Base-by-base conservation (phyloP, 2,329 filamentous ascomycete species). In the Didymella pomorum region DNA sequence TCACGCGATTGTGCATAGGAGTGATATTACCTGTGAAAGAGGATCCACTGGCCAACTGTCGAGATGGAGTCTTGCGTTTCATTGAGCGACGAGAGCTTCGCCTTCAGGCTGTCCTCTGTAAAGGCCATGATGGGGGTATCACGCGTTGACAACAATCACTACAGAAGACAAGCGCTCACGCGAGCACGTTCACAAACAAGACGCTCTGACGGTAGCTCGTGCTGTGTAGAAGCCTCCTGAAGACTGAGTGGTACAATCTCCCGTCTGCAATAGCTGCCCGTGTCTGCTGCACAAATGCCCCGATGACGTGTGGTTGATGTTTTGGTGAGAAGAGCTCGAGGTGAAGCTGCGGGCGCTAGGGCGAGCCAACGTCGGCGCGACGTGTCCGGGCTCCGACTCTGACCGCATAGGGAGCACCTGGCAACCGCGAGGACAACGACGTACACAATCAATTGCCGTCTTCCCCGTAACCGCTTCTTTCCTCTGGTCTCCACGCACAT, bases 21-120 rank as follows among this genome's bases (percentile, higher is more conserved):
- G 43, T 31, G 29, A 39, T 50, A 57, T 56, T 87, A 96, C 93
- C 93, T 90, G 80, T 99, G 94, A 77, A 99, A 99, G 90, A 99
- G 96, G 62, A 99, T 95, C 96, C 96, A 99, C 87, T 98, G 94
- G 57, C 95, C 93, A 62, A 96, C 93, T 33, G 92, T 94, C 61
- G 96, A 87, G 73, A 99, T 98, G 79, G 93, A 96, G 76, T 99
- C 95, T 77, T 99, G 94, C 11, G 93, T 96, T 80, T 99, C 96
- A 79, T 97, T 97, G 62, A 99, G 86, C 41, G 93, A 92, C 29
- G 93, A 96, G 52, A 99, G 89, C 82, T 97, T 97, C 52, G 94
- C 92, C 76, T 93, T 87, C 55, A 99, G 93, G 45, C 93, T 91
- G 81, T 99, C 95, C 79, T 98, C 93, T 66, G 90, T 95, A 80